Conservation (phyloP, 1,284 basidiomycete species). For the Rhodotorula mucilaginosa region DNA sequence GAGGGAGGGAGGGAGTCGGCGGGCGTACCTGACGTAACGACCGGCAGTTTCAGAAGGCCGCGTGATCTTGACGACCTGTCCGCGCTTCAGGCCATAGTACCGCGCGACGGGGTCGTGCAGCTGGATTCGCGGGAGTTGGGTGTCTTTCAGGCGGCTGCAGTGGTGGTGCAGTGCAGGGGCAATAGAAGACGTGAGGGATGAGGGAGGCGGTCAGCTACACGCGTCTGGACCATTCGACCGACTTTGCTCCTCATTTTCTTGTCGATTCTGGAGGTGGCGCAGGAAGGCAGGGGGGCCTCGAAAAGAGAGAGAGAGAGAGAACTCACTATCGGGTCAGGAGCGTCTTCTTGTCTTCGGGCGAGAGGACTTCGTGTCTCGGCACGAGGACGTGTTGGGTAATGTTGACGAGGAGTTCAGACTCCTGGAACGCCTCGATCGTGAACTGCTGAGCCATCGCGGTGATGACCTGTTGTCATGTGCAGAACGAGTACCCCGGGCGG, state of each 20-base stretch:
- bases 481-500: too few species aligned
- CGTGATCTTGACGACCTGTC: slow-evolving; percentile 98
- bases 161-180: too few species aligned
- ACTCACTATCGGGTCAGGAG: slow-evolving; percentile 90
- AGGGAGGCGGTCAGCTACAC: too few species aligned
- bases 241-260: too few species aligned
- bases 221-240: too few species aligned
- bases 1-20: not conserved
- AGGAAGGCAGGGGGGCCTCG: too few species aligned
- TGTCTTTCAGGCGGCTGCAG: slow-evolving; percentile 93
- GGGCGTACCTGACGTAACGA: slow-evolving; percentile 78
- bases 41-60: slow-evolving; percentile 95
- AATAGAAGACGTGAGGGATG: too few species aligned
- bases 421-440: slow-evolving; percentile 92
- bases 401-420: slow-evolving; percentile 93
- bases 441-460: slow-evolving; percentile 80
- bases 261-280: too few species aligned
- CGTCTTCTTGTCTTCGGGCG: slow-evolving; percentile 78
- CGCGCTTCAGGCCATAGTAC: slow-evolving; percentile 92
- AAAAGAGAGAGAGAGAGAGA: too few species aligned
- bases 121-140: slow-evolving; percentile 95
- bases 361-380: slow-evolving; percentile 86
- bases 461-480: slow-evolving; percentile 63
- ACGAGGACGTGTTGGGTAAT: slow-evolving; percentile 92
- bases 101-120: slow-evolving; percentile 92